phyloP scores from a whole-genome alignment of 805 yeast genomes.

The Candida maris region DNA sequence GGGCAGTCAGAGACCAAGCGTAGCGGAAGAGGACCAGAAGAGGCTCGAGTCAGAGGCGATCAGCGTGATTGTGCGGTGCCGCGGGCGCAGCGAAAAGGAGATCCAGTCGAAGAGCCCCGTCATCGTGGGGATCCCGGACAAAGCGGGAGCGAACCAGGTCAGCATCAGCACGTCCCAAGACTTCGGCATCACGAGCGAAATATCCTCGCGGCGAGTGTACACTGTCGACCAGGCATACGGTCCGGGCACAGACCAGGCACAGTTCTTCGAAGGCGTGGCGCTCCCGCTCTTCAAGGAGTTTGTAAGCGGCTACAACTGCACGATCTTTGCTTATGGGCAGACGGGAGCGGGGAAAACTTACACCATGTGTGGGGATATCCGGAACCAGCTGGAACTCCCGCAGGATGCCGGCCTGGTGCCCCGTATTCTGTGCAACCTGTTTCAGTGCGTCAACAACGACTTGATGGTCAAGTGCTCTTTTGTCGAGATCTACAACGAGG shows the following conservation, averaged over 20 bases:
- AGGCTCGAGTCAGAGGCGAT: constrained; percentile 30
- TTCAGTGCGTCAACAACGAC: constrained; percentile 32
- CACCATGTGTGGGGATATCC: constrained; percentile 53
- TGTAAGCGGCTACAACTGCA: constrained; percentile 49
- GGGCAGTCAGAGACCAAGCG: background rate
- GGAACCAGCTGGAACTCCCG: constrained; percentile 18
- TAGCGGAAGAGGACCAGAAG: constrained; percentile 2
- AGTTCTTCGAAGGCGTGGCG: constrained; percentile 44
- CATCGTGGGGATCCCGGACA: constrained; percentile 45
- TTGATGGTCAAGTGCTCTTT: constrained; percentile 47
- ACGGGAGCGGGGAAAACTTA: constrained; percentile 61
- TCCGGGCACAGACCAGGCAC: constrained; percentile 46
- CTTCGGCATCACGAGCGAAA: constrained; percentile 21
- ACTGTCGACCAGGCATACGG: constrained; percentile 57
- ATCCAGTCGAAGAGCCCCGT: constrained; percentile 42
- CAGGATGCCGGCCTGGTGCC: constrained; percentile 49
- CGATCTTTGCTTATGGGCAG: constrained; percentile 58
- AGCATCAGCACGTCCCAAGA: constrained; percentile 26
- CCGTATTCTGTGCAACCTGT: constrained; percentile 41
- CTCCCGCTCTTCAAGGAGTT: constrained; percentile 47
- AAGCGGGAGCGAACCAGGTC: constrained; percentile 22
- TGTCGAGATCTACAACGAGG: constrained; percentile 49
- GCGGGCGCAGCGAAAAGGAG: constrained; percentile 47
- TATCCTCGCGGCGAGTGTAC: constrained; percentile 35
- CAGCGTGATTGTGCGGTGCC: constrained; percentile 53